Percentiles rank a stretch among this genome's conserved stretches.
Evolutionary conservation across 495 filamentous ascomycete species (phyloP).

Genomic region (Penicillium atrosanguineum): DNA sequence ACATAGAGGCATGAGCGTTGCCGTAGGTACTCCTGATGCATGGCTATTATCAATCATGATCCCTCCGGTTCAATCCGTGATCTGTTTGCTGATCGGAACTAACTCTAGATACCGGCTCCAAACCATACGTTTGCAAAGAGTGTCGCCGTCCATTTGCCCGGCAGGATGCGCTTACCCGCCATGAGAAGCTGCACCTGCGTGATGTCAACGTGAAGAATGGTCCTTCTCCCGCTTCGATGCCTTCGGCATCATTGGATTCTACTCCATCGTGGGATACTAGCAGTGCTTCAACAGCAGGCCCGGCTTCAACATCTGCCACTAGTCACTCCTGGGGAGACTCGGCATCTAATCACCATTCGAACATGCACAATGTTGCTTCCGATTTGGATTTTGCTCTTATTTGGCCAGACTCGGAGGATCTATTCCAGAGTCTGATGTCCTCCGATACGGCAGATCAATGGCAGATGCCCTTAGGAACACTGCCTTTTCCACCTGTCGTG

Average conservation of each 20-base stretch:
- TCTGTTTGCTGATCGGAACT: conserved; percentile 16
- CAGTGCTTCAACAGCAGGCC: conserved; percentile 21
- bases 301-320: conserved; percentile 23
- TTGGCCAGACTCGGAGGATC: conserved; percentile 49
- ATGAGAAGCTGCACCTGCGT: conserved; percentile 46
- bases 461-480: conserved; percentile 45
- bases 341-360: conserved; percentile 15
- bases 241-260: conserved; percentile 20
- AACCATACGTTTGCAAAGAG: conserved; percentile 44
- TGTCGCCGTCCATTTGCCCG: conserved; percentile 45
- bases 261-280: conserved; percentile 27
- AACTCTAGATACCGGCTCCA: conserved; percentile 44
- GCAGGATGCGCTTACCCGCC: conserved; percentile 47
- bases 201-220: conserved; percentile 26
- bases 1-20: conserved; percentile 48
- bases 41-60: background rate
- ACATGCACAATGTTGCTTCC: conserved; percentile 25
- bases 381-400: conserved; percentile 45
- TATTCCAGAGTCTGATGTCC: conserved; percentile 48
- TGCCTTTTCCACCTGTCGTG: conserved; percentile 38
- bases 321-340: conserved; percentile 29
- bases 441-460: conserved; percentile 43
- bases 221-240: conserved; percentile 15
- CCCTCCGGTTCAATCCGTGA: background rate
- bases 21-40: conserved; percentile 30